Base-by-base conservation (phyloP, 768 basidiomycete species). In the Tricholoma hemisulphureum region DNA sequence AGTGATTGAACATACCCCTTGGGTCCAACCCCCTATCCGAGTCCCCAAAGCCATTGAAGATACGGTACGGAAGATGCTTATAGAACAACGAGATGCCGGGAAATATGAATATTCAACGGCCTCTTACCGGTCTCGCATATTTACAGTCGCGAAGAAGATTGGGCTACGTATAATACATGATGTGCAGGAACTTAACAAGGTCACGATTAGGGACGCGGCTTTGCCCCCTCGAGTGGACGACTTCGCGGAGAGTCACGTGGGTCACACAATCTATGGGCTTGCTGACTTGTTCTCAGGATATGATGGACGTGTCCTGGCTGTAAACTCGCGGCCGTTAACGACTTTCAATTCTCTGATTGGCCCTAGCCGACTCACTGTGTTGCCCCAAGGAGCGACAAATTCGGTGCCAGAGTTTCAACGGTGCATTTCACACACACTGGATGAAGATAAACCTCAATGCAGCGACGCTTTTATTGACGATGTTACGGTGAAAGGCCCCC, bases 301-400 rank as follows among this genome's bases (percentile, higher is more conserved):
- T n/a, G n/a, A n/a, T n/a, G n/a, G n/a, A n/a, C n/a, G n/a, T n/a
- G n/a, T n/a, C n/a, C n/a, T 31, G 31, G 31, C 31, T 5, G 31
- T 31, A 10, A 10, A 5, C 6, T 31, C 31, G 10, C 10, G 31
- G 10, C 31, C 31, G 6, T 31, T 77, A 0, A 76, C 73, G 0
- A 71, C 67, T 0, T 77, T 75, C 52, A 60, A 67, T 52, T 66
- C 62, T 0, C 65, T 69, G 0, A 43, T 66, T 2, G 70, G 74
- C 0, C 58, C 68, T 0, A 26, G 63, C 2, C 62, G 65, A 0
- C 63, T 72, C 0, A 61, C 58, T 0, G 62, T 63, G 0, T 43
- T 78, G 0, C 71, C 71, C 0, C 71, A 72, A 67, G 77, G 76
- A 0, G 67, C 61, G 32, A 73, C 72, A 4, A 76, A 77, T 41